These are phyloP conservation scores for Thymus quinquecostatus DNA, from an alignment of 257 asterid species.

Conservation along the genomic window DNA sequence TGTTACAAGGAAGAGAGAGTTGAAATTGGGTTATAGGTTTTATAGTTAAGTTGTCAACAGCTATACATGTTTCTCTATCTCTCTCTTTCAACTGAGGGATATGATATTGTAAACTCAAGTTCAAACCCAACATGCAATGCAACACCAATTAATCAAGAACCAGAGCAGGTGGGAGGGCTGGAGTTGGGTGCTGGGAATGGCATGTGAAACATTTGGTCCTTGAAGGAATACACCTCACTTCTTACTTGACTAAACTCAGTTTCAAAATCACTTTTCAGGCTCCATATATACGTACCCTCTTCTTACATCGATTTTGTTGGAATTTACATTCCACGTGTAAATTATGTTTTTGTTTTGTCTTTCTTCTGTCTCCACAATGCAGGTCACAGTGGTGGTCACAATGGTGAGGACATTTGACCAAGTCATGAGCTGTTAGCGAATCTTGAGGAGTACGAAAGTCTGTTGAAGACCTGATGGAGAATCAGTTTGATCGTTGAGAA, in stretches of 20 bases:
- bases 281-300: too few relatives aligned
- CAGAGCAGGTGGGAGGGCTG: slow-evolving; percentile 60
- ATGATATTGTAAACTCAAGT: slow-evolving; percentile 42
- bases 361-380: too few relatives aligned
- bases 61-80: slow-evolving; percentile 39
- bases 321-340: too few relatives aligned
- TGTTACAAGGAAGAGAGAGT: neutral
- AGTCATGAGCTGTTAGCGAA: too few relatives aligned
- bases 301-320: too few relatives aligned
- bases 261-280: too few relatives aligned
- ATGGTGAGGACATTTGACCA: too few relatives aligned
- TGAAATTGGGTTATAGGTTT: neutral
- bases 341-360: too few relatives aligned
- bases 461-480: too few relatives aligned
- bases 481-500: too few relatives aligned
- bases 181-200: slow-evolving; percentile 58
- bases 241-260: neutral
- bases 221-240: slow-evolving; percentile 51
- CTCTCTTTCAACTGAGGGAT: slow-evolving; percentile 52
- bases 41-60: slow-evolving; percentile 49
- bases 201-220: slow-evolving; percentile 52
- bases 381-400: too few relatives aligned
- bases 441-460: too few relatives aligned
- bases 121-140: slow-evolving; percentile 51
- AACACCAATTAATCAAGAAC: slow-evolving; percentile 12